Conservation (phyloP, 306 rosid species). For the Inga laurina region DNA sequence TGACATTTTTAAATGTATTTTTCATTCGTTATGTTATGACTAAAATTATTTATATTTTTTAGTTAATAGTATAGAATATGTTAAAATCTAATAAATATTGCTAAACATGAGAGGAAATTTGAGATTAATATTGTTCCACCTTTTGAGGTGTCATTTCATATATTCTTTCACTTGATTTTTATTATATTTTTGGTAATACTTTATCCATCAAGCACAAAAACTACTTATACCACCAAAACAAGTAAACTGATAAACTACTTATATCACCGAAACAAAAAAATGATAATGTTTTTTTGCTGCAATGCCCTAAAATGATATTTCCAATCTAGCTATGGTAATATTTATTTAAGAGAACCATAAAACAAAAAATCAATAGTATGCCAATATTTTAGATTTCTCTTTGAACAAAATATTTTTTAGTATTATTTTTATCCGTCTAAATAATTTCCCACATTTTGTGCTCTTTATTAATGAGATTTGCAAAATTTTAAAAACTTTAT, state of each 20-base stretch:
- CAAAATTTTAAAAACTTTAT: neutral
- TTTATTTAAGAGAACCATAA: neutral
- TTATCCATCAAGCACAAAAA: neutral
- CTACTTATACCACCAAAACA: too few relatives aligned
- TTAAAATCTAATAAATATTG: neutral
- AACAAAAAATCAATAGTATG: neutral
- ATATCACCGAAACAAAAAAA: neutral
- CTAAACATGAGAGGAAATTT: neutral
- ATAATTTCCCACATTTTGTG: neutral
- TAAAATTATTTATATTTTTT: too few relatives aligned
- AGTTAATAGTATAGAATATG: neutral
- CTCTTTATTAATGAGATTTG: neutral
- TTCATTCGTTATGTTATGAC: neutral
- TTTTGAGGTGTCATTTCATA: neutral
- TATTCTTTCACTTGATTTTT: neutral
- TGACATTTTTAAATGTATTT: neutral
- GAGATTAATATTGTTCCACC: neutral
- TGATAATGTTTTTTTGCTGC: neutral
- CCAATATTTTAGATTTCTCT: neutral
- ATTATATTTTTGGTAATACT: neutral
- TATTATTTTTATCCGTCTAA: neutral
- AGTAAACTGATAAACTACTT: too few relatives aligned
- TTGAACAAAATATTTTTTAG: neutral
- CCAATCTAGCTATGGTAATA: neutral
- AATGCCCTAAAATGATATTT: neutral